These are phyloP conservation scores for Clausena lansium DNA, from an alignment of 345 rosid species.

Conservation along the genomic window DNA sequence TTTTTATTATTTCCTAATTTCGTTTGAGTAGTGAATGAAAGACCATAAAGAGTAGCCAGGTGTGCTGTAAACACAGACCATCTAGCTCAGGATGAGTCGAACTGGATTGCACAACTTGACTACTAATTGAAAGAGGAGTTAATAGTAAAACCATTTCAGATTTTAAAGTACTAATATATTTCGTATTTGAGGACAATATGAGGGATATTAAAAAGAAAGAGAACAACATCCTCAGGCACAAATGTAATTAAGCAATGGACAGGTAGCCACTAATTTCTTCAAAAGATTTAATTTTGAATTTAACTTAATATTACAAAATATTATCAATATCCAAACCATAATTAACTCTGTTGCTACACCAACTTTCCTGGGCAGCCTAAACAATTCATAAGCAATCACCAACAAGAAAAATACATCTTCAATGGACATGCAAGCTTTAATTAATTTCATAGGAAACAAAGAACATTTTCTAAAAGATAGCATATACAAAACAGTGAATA, in stretches of 20 bases:
- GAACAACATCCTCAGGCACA: not conserved
- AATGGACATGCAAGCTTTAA: not conserved
- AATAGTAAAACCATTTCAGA: not conserved
- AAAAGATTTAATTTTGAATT: not conserved
- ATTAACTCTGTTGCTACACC: not conserved
- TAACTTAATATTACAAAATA: not conserved
- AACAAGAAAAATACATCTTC: slow-evolving; percentile 6
- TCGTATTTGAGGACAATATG: not conserved
- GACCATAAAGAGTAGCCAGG: not conserved
- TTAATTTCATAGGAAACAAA: not conserved
- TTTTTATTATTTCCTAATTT: no score
- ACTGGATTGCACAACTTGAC: not conserved
- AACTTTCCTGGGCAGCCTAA: not conserved
- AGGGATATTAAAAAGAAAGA: not conserved
- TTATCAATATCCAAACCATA: not conserved
- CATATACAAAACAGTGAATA: not conserved
- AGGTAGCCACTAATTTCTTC: not conserved
- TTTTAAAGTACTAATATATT: not conserved
- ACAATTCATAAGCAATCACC: not conserved
- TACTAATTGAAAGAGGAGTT: not conserved
- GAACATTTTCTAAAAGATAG: not conserved
- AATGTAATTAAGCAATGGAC: not conserved
- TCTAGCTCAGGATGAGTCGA: no score
- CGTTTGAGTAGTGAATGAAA: no score
- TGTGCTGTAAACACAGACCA: not conserved